Base-by-base conservation (phyloP, 345 rosid species). In the Dipteronia sinensis region DNA sequence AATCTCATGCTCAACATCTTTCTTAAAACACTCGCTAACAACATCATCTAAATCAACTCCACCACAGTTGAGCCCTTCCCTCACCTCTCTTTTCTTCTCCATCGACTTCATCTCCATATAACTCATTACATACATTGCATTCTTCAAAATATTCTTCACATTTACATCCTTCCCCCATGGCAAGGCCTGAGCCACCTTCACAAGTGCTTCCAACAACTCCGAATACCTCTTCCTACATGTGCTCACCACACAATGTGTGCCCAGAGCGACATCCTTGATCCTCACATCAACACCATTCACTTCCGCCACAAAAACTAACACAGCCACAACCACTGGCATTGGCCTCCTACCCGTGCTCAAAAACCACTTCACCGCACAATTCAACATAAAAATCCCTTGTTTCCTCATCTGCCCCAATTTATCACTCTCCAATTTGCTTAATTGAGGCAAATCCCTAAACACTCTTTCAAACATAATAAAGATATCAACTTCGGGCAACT, bases 91-190 rank as follows among this genome's bases (percentile, higher is more conserved):
- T 38, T 22, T 72, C 81, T 81, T 85, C 74, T 74, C 81, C 92
- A 85, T 87, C 0, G 93, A 88, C 77, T 89, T 91, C 74, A 84
- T 83, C 86, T 95, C 98, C 97, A 93, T 85, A 58, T 89, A 89
- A 10, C 83, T 89, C 64, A 95, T 82, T 67, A 92, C 83, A 74
- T 80, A 67, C 0, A 86, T 87, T 0, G 91, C 93, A 84, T 90
- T 89, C 76, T 85, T 89, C 75, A 89, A 70, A 67, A 91, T 82
- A 82, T 93, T 95, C 86, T 92, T 92, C 70, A 87, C 80, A 0
- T 86, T 84, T 17, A 93, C 84, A 77, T 93, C 90, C 79, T 90
- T 86, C 20, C 92, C 96, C 97, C 97, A 93, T 2, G 98, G 99
- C 86, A 95, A 89, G 6, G 76, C 92, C 56, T 85, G 84, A 0